phyloP scores from a whole-genome alignment of 2,329 filamentous ascomycete species.

The Aspergillus brasiliensis region DNA sequence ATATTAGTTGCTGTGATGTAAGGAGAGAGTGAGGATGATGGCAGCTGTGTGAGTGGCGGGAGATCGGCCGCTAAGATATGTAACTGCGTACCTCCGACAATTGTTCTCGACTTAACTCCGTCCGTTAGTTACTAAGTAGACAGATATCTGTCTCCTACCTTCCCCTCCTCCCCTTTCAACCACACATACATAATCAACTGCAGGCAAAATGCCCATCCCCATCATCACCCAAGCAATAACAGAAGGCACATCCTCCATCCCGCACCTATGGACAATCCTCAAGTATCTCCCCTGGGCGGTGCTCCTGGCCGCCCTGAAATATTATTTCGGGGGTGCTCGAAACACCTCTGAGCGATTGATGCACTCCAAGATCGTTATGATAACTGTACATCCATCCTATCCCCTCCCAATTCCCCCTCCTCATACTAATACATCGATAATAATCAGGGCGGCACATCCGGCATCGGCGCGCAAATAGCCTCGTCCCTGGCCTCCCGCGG shows the following conservation, averaged over 20 bases:
- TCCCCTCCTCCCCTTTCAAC: not conserved
- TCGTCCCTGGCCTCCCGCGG: constrained; percentile 75
- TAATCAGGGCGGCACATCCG: constrained; percentile 78
- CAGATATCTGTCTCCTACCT: constrained; percentile 13
- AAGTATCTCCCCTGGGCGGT: constrained; percentile 56
- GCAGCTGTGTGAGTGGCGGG: constrained; percentile 24
- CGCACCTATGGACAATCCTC: constrained; percentile 56
- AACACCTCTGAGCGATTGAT: constrained; percentile 80
- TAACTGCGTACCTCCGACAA: not conserved
- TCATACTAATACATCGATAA: not conserved
- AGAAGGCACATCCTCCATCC: constrained; percentile 58
- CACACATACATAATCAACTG: not conserved
- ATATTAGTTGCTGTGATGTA: not conserved
- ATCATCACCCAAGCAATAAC: constrained; percentile 57
- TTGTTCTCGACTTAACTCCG: not conserved
- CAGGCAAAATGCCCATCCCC: constrained; percentile 60
- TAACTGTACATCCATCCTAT: constrained; percentile 64
- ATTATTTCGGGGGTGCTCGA: constrained; percentile 72
- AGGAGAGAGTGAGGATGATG: not conserved
- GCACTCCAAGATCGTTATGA: constrained; percentile 90
- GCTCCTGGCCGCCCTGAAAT: constrained; percentile 64
- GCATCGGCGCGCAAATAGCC: constrained; percentile 79
- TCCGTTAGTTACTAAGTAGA: no score
- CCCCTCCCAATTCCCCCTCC: not conserved
- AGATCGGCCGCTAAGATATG: constrained; percentile 24